Percentiles rank a stretch among this genome's conserved stretches.
Evolutionary conservation across 352 stramenopile genomes (phyloP).

Genomic region (Blastocystis sp.): DNA sequence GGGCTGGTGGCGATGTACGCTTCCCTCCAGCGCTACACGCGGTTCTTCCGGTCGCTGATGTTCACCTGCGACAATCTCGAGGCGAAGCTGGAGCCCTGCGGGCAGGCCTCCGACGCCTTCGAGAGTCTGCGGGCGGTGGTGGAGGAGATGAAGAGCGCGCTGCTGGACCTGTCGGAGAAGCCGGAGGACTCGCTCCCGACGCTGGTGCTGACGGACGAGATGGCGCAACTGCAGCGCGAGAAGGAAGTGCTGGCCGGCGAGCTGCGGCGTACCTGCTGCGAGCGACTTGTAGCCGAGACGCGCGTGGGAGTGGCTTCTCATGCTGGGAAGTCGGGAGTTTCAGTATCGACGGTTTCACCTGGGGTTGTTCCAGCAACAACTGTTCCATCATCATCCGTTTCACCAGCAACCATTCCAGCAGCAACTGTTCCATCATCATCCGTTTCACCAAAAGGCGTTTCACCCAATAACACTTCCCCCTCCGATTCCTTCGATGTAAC

Average conservation of each 20-base stretch:
- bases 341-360: too few relatives aligned
- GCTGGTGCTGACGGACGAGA: slow-evolving; percentile 10
- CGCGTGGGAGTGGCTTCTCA: too few relatives aligned
- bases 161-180: background rate
- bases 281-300: slow-evolving; percentile 9
- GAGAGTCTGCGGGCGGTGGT: background rate
- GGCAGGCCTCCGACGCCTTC: background rate
- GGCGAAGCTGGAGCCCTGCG: background rate
- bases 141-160: background rate
- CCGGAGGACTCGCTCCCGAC: background rate
- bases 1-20: background rate
- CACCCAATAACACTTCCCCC: too few relatives aligned
- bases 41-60: background rate
- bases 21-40: background rate
- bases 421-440: too few relatives aligned
- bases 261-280: background rate
- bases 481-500: background rate
- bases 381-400: too few relatives aligned
- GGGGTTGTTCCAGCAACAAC: too few relatives aligned
- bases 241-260: slow-evolving; percentile 52
- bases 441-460: too few relatives aligned
- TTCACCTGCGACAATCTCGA: background rate
- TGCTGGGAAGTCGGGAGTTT: too few relatives aligned
- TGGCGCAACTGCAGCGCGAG: background rate
- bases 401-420: too few relatives aligned